Evolutionary conservation across 306 rosid genomes (phyloP).

Genomic region (Dalbergia cultrata): DNA sequence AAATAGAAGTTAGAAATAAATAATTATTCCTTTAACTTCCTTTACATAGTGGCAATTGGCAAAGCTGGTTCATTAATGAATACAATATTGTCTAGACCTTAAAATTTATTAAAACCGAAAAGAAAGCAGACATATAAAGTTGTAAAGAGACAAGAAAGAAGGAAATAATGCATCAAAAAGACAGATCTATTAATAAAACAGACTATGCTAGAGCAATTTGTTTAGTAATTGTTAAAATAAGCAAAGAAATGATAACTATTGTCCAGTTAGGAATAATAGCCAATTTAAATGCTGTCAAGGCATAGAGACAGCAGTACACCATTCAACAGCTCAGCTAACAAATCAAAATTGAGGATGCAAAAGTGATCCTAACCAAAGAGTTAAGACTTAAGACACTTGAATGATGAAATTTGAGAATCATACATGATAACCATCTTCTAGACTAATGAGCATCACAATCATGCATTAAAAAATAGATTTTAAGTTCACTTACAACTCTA

Average conservation of each 20-base stretch:
- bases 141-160: not conserved
- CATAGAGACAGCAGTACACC: not conserved
- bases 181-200: slow-evolving; percentile 6
- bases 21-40: not conserved
- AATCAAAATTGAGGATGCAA: slow-evolving; percentile 22
- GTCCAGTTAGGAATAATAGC: not conserved
- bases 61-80: slow-evolving; percentile 8
- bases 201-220: not conserved
- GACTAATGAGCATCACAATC: slow-evolving; percentile 20
- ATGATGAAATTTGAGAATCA: slow-evolving; percentile 16
- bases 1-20: slow-evolving; percentile 3
- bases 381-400: not conserved
- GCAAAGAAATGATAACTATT: not conserved
- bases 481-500: slow-evolving; percentile 82
- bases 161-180: not conserved
- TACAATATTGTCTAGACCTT: not conserved
- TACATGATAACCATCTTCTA: not conserved
- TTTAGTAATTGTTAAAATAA: not conserved
- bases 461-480: slow-evolving; percentile 16
- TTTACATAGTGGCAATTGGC: not conserved
- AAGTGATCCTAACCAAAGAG: not conserved
- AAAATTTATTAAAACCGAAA: not conserved
- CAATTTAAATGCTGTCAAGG: not conserved
- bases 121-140: not conserved
- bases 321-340: slow-evolving; percentile 23